These are phyloP conservation scores for Scopulariopsis brevicaulis DNA, from an alignment of 2,329 filamentous ascomycete species.

Conservation along the genomic window DNA sequence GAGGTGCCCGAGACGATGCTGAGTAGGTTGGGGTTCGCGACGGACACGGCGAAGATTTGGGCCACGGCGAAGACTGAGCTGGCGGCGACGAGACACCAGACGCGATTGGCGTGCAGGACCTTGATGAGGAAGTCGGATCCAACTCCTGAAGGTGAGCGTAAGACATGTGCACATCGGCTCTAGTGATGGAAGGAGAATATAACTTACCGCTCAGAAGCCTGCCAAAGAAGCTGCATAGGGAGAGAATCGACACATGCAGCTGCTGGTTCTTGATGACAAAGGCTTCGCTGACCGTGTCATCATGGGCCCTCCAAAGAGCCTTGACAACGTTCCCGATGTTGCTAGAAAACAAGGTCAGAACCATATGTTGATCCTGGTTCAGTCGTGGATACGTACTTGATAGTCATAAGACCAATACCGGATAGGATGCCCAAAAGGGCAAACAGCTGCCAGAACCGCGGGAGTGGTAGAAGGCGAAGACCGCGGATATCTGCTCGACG, in stretches of 20 bases:
- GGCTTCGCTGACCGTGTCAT: slow-evolving; percentile 57
- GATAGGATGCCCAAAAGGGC: slow-evolving; percentile 79
- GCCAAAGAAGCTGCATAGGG: slow-evolving; percentile 74
- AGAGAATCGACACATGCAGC: slow-evolving; percentile 91
- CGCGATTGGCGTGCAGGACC: slow-evolving; percentile 64
- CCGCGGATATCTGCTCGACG: slow-evolving; percentile 88
- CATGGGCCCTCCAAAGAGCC: slow-evolving; percentile 80
- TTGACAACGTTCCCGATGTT: slow-evolving; percentile 90
- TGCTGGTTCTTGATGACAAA: slow-evolving; percentile 76
- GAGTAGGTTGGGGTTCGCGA: slow-evolving; percentile 67
- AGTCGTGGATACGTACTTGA: slow-evolving; percentile 63
- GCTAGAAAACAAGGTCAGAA: slow-evolving; percentile 29
- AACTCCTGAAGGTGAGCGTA: slow-evolving; percentile 42
- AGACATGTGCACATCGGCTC: background rate
- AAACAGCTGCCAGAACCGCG: slow-evolving; percentile 90
- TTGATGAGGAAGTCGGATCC: slow-evolving; percentile 88
- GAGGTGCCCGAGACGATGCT: slow-evolving; percentile 72
- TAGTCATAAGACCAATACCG: slow-evolving; percentile 94
- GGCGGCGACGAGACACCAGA: slow-evolving; percentile 82
- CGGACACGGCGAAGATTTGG: slow-evolving; percentile 63
- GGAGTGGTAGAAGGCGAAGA: slow-evolving; percentile 54
- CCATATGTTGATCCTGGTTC: background rate
- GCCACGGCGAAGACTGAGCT: slow-evolving; percentile 67
- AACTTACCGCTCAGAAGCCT: slow-evolving; percentile 61
- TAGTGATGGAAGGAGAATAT: background rate